phyloP scores from a whole-genome alignment of 1,284 basidiomycete species.

The Melampsora larici-populina region DNA sequence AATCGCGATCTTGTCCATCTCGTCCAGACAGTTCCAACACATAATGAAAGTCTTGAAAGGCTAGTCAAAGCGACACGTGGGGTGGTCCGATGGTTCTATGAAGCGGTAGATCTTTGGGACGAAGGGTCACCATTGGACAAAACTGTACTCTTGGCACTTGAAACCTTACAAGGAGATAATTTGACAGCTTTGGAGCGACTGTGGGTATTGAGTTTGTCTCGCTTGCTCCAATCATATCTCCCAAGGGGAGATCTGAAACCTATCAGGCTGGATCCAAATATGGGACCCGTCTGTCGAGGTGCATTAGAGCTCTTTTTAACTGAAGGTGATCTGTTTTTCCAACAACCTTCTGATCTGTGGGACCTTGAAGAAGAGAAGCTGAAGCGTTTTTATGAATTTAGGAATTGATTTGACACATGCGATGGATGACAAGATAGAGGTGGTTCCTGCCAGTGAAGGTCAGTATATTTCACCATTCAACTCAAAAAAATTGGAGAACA shows the following conservation, averaged over 20 bases:
- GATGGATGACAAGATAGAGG: no score
- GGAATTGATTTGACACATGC: background rate
- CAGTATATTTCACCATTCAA: no score
- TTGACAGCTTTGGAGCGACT: background rate
- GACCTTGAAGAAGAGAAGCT: background rate
- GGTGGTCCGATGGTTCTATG: no score
- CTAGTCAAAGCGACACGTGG: no score
- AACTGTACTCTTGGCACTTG: background rate
- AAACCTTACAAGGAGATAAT: background rate
- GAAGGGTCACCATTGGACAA: background rate
- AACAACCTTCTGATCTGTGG: background rate
- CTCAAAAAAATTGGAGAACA: no score
- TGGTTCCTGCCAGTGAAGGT: no score
- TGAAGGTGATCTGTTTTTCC: background rate
- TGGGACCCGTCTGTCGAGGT: background rate
- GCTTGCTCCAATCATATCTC: background rate
- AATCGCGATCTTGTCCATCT: no score
- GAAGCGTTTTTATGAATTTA: background rate
- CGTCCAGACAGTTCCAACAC: no score
- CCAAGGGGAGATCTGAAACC: background rate
- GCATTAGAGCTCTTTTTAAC: background rate
- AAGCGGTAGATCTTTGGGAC: no score
- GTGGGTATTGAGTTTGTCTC: background rate
- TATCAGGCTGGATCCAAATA: background rate
- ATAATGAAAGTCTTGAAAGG: no score